Base-by-base conservation (phyloP, 2,329 filamentous ascomycete species). In the Dactylellina sp. region DNA sequence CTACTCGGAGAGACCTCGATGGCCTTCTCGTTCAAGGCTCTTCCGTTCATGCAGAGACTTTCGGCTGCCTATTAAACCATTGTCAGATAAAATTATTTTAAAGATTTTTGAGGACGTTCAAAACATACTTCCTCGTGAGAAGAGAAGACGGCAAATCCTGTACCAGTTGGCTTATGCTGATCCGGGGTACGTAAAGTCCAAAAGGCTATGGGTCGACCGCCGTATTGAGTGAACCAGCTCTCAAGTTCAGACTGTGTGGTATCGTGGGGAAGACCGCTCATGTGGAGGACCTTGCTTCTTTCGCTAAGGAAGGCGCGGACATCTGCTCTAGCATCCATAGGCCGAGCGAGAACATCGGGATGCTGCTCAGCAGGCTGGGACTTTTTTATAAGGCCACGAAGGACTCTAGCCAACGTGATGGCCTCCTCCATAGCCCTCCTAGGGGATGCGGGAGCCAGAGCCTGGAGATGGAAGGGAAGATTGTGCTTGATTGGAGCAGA, bases 211-310 rank as follows among this genome's bases (percentile, higher is more conserved):
- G 95, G 95, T 46, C 95, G 91, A 55, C 95, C 95, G 76, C 95
- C 95, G 80, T 97, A 99, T 82, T 99, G 95, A 28, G 95, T 99
- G 81, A 98, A 99, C 95, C 95, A 99, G 83, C 93, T 97, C 84
- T 99, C 95, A 22, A 99, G 87, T 84, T 99, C 95, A 2, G 94
- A 98, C 83, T 99, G 95, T 1, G 95, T 99, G 37, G 95, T 99
- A 79, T 99, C 95, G 81, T 99, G 95, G 47, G 95, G 95, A 59
- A 99, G 86, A 53, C 95, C 95, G 79, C 93, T 97, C 89, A 99
- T 94, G 82, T 99, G 95, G 64, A 99, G 87, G 40, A 99, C 94
- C 84, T 99, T 99, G 85, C 93, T 97, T 75, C 95, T 89, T 84
- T 99, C 95, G 1, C 92, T 92, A 66, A 99, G 84, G 84, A 99